These are phyloP conservation scores for Dictyostelium capitatum DNA, from an alignment of 78 protist species.

Conservation along the genomic window DNA sequence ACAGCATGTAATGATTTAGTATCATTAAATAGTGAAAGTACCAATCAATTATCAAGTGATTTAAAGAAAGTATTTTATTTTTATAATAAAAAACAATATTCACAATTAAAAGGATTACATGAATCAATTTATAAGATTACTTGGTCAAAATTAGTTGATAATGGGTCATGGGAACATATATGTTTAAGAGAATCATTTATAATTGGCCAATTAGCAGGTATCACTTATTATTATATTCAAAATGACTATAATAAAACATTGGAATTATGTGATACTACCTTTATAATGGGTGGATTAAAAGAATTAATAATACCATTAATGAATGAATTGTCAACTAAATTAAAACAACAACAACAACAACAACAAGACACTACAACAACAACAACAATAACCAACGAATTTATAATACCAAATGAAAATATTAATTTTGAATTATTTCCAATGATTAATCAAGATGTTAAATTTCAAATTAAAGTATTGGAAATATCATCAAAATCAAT, in stretches of 20 bases:
- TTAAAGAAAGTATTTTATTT: constrained; percentile 37
- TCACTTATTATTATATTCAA: not conserved
- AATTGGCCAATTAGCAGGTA: constrained; percentile 25
- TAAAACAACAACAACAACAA: not conserved
- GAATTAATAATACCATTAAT: constrained; percentile 27
- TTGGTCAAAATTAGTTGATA: not conserved
- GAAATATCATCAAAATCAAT: not conserved
- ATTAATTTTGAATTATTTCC: constrained; percentile 9
- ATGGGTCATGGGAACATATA: constrained; percentile 19
- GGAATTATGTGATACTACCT: constrained; percentile 7
- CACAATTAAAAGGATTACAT: constrained; percentile 9
- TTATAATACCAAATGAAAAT: not conserved
- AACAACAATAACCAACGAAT: constrained; percentile 11
- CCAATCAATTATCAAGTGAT: constrained; percentile 13
- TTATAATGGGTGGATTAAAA: constrained; percentile 44
- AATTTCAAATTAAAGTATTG: not conserved
- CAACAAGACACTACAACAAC: not conserved
- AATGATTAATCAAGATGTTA: not conserved
- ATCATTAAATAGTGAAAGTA: not conserved
- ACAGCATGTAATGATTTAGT: constrained; percentile 33
- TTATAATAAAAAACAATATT: constrained; percentile 28
- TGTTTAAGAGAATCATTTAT: constrained; percentile 37
- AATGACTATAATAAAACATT: constrained; percentile 6
- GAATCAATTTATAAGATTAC: constrained; percentile 35
- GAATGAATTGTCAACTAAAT: not conserved